Conservation (phyloP, 495 filamentous ascomycete genomes). For the Penicillium fimorum region DNA sequence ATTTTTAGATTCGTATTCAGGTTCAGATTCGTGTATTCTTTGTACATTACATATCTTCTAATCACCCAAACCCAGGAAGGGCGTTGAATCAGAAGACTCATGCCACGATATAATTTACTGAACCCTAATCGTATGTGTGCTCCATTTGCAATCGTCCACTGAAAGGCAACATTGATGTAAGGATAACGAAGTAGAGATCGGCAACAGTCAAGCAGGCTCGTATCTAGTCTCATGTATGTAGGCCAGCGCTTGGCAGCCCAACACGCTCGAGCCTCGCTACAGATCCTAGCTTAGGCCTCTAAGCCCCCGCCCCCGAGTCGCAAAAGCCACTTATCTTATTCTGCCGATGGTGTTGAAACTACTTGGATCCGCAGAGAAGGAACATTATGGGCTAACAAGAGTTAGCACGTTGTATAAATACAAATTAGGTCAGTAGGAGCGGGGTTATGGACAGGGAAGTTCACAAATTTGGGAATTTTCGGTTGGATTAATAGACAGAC, state of each 20-base stretch:
- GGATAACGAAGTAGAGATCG: slow-evolving; percentile 2
- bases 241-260: no score
- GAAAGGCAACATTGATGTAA: not conserved
- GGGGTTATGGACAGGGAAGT: not conserved
- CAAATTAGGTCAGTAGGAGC: not conserved
- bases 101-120: not conserved
- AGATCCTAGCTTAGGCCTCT: not conserved
- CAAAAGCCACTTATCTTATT: not conserved
- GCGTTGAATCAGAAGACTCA: not conserved
- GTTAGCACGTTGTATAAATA: not conserved
- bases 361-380: not conserved
- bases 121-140: not conserved
- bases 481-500: no score
- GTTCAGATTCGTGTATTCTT: not conserved
- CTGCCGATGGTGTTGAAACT: not conserved
- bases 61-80: not conserved
- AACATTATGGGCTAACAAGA: not conserved
- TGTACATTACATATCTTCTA: not conserved
- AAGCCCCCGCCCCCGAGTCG: not conserved
- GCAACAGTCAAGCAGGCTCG: not conserved
- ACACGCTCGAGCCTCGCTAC: not conserved
- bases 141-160: not conserved
- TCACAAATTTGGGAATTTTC: not conserved
- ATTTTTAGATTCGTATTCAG: not conserved
- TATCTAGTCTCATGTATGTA: no score